These are phyloP conservation scores for Cutaneotrichosporon sp. DNA, from an alignment of 1,284 basidiomycete species.

Conservation along the genomic window DNA sequence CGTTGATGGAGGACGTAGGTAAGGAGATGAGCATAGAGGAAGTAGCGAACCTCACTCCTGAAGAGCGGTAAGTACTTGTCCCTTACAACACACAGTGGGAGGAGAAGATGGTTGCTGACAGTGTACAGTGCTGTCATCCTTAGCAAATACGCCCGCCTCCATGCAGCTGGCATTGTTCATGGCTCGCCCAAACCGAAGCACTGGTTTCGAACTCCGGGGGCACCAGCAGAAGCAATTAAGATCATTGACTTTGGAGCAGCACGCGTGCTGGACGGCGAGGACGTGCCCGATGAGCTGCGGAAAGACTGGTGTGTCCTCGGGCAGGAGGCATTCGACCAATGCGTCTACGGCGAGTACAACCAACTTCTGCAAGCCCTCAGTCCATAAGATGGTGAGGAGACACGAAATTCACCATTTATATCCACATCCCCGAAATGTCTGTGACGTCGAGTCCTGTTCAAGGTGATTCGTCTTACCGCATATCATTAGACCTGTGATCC, in stretches of 20 bases:
- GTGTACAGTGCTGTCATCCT: background rate
- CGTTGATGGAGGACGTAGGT: background rate
- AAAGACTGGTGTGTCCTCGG: background rate
- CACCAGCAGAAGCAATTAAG: background rate
- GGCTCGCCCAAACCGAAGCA: constrained; percentile 2
- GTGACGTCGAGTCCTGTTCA: too few species aligned
- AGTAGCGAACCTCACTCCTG: background rate
- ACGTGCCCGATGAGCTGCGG: background rate
- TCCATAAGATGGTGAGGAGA: too few species aligned
- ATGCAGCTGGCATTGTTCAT: constrained; percentile 3
- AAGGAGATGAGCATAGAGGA: background rate
- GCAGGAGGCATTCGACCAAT: background rate
- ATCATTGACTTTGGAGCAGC: constrained; percentile 2
- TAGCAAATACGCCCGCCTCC: constrained; percentile 6
- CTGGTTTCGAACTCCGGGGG: background rate
- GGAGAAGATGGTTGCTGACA: too few species aligned
- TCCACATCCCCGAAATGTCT: too few species aligned
- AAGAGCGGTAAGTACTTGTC: background rate
- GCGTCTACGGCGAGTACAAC: background rate
- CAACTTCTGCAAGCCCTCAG: background rate
- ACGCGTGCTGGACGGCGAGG: background rate
- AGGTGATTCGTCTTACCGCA: too few species aligned
- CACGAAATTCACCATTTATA: too few species aligned
- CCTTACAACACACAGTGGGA: too few species aligned
- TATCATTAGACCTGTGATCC: too few species aligned